These are phyloP conservation scores for Aspergillus taichungensis DNA, from an alignment of 495 filamentous ascomycete genomes.

Conservation along the genomic window DNA sequence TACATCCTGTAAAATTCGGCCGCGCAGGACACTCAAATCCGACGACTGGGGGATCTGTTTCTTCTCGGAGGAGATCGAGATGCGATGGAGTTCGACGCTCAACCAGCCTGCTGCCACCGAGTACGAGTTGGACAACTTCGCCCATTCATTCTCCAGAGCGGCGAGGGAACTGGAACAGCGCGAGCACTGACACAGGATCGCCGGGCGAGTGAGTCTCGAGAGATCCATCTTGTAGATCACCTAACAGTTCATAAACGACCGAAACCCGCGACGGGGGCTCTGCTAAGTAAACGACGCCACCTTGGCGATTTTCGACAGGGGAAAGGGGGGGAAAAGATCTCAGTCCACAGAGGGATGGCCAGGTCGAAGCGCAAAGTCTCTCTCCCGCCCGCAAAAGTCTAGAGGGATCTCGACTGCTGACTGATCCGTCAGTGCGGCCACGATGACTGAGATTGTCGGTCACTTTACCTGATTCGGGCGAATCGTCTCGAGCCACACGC, in stretches of 20 bases:
- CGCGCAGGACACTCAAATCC: constrained; percentile 31
- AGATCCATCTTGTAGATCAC: constrained; percentile 26
- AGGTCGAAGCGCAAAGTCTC: no score
- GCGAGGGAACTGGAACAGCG: constrained; percentile 40
- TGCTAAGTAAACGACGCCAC: constrained; percentile 2
- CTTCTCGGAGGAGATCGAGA: constrained; percentile 31
- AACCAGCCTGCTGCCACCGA: constrained; percentile 35
- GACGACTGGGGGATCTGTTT: constrained; percentile 36
- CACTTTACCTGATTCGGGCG: constrained; percentile 4
- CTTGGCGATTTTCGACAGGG: background rate
- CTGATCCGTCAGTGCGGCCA: constrained; percentile 11
- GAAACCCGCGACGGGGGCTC: constrained; percentile 1
- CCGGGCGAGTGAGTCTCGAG: constrained; percentile 29
- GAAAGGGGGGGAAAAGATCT: constrained; percentile 6
- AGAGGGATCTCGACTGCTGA: constrained; percentile 24
- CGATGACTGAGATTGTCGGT: constrained; percentile 6
- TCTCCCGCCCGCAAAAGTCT: constrained; percentile 9
- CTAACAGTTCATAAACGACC: background rate
- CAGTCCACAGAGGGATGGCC: constrained; percentile 1
- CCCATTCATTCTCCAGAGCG: constrained; percentile 42
- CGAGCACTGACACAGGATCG: constrained; percentile 34
- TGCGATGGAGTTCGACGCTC: constrained; percentile 36
- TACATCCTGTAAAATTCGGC: constrained; percentile 34
- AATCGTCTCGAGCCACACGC: constrained; percentile 12
- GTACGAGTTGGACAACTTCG: constrained; percentile 34